Percentiles rank a stretch among this genome's conserved stretches.
Conservation (phyloP, 768 basidiomycete species). For the Floccularia luteovirens region DNA sequence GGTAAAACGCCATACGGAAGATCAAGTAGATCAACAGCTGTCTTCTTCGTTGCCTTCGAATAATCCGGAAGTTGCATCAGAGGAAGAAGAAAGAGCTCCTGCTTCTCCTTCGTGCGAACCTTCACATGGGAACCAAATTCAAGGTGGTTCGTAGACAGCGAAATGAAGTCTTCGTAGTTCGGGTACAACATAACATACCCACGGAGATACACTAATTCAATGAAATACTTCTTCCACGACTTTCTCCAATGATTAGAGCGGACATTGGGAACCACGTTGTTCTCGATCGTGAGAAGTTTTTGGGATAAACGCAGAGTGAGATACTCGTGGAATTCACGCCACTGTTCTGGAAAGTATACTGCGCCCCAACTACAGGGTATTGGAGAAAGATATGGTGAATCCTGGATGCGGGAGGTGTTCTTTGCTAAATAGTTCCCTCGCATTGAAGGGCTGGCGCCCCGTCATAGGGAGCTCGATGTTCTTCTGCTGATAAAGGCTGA, state of each 20-base stretch:
- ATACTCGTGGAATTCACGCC: conserved; percentile 82
- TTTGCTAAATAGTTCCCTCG: conserved; percentile 47
- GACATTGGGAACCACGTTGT: conserved; percentile 57
- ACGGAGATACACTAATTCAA: conserved; percentile 74
- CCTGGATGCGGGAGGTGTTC: conserved; percentile 26
- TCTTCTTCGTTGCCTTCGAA: too few relatives aligned
- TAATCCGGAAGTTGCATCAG: conserved; percentile 57
- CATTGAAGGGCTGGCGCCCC: conserved; percentile 63
- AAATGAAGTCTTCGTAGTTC: conserved; percentile 64
- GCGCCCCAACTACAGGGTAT: conserved; percentile 92
- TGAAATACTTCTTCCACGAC: conserved; percentile 89
- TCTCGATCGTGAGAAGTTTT: conserved; percentile 21
- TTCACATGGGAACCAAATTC: conserved; percentile 80
- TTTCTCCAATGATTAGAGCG: conserved; percentile 76
- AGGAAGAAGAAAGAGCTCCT: conserved; percentile 59
- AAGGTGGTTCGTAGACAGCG: conserved; percentile 86
- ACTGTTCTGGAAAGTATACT: conserved; percentile 83
- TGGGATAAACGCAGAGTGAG: conserved; percentile 66
- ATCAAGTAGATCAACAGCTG: conserved; percentile 36
- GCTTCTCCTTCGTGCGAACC: conserved; percentile 48
- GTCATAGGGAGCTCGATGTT: conserved; percentile 62
- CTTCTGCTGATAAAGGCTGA: conserved; percentile 86
- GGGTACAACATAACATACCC: conserved; percentile 90
- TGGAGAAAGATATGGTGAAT: conserved; percentile 76
- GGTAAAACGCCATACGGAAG: conserved; percentile 52